Evolutionary conservation across 495 filamentous ascomycete species (phyloP).

Genomic region (Daldinia childiae): DNA sequence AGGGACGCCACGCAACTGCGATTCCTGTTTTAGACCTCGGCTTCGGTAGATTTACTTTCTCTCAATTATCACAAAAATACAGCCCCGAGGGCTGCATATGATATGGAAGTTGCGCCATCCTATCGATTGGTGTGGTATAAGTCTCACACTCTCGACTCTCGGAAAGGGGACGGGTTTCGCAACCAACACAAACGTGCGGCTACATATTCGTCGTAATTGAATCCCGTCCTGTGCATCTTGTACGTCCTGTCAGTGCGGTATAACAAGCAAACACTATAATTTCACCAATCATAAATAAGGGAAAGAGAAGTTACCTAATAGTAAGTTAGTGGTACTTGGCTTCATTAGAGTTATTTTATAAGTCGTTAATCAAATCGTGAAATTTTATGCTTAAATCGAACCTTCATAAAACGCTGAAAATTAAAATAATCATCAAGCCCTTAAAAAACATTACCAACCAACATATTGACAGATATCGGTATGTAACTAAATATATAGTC

Average conservation of each 20-base stretch:
- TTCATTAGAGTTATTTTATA: too few species aligned
- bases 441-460: too few species aligned
- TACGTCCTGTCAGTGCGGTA: background rate
- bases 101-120: background rate
- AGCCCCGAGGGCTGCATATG: conserved; percentile 1
- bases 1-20: background rate
- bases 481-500: background rate
- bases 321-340: too few species aligned
- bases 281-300: background rate
- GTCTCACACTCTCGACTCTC: background rate
- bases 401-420: too few species aligned
- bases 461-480: background rate
- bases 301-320: too few species aligned
- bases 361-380: too few species aligned
- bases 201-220: background rate
- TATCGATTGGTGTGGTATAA: background rate
- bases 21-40: background rate
- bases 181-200: background rate
- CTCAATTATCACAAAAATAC: background rate
- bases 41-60: background rate
- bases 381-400: too few species aligned
- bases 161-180: background rate
- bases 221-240: background rate
- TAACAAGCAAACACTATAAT: background rate
- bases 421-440: too few species aligned